Base-by-base conservation (phyloP, 164 flowering plant species). In the Litsea cubeba region DNA sequence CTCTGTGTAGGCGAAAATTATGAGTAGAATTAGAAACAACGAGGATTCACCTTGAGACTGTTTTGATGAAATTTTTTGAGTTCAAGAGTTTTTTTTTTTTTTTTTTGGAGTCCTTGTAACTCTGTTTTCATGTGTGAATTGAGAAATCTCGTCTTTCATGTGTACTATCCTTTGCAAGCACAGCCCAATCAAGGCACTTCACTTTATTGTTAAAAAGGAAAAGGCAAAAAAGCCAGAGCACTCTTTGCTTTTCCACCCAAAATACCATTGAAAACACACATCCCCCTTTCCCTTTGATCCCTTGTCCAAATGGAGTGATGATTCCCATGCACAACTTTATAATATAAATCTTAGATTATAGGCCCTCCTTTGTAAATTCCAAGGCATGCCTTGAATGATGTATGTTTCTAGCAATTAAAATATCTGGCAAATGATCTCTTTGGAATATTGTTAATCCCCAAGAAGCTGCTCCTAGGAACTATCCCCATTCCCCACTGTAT, bases 371-470 rank as follows among this genome's bases (percentile, higher is more conserved):
- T 54, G 60, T 54, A 54, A 54, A 54, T 54, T 54, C 60, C 60
- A 54, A 54, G 60, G 60, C 60, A 54, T 54, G 60, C 60, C 12
- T 54, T 54, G 60, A 54, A 54, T 54, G 17, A 54, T 54, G 20
- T 15, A 54, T 15, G 60, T 30, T 18, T 69, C n/a, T 54, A 15
- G 20, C 60, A 20, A 54, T 20, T 15, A 54, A 54, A 54, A 54
- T 15, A 73, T 32, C 60, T 14, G n/a, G 64, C 60, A 20, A 54
- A 54, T 15, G 60, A 54, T 54, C 60, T 54, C 60, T 18, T 54
- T 54, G 60, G 60, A 54, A 54, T 54, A 30, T 81, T 83, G 83
- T 77, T 77, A 85, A 87, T 88, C 85, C 87, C 87, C 75, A 84
- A 76, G 85, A 82, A 85, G 82, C 70, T 80, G 49, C 72, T 75